Base-by-base conservation (phyloP, 2,329 filamentous ascomycete genomes). In the Rhynchosporium agropyri region DNA sequence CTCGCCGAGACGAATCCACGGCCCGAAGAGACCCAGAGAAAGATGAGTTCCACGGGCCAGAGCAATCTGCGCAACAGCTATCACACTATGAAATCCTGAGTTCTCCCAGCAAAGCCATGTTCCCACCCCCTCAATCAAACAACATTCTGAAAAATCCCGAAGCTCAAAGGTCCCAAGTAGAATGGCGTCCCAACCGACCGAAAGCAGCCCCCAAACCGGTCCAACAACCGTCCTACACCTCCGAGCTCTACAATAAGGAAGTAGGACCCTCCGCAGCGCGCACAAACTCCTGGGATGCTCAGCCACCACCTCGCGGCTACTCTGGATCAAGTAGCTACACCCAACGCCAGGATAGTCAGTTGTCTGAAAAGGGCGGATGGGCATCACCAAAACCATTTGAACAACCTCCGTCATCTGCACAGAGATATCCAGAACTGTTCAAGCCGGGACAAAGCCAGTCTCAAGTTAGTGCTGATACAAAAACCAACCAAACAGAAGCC, bases 381-480 rank as follows among this genome's bases (percentile, higher is more conserved):
- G n/a, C 50, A 12, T 62, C 63, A 12, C 58, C 49, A 43, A 68
- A 64, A 20, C 57, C 66, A 9, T 71, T 75, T n/a, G 76, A 78
- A 65, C 74, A 80, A 43, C 82, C 82, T 5, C 82, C 83, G 5
- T 81, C 81, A 3, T 80, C 83, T 4, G 79, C 82, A 8, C 76
- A 80, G 65, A 76, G 81, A 50, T 84, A 79, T 63, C 80, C 81
- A 3, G 74, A 76, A n/a, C 74, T 82, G 13, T 83, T 84, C 67
- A 74, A 74, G 50, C 68, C 73, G 15, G 70, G 66, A 8, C 66
- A 71, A 54, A 33, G 43, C 4, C 61, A 63, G 46, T 54, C 58
- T 6, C 33, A 36, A 36, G 33, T 36, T 10, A 2, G 33, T 36
- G 33, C 9, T 36, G 9, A 10, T 61, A 66, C 66, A 28, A 63